Base-by-base conservation (phyloP, 768 basidiomycete genomes). In the Tricholomella constricta region DNA sequence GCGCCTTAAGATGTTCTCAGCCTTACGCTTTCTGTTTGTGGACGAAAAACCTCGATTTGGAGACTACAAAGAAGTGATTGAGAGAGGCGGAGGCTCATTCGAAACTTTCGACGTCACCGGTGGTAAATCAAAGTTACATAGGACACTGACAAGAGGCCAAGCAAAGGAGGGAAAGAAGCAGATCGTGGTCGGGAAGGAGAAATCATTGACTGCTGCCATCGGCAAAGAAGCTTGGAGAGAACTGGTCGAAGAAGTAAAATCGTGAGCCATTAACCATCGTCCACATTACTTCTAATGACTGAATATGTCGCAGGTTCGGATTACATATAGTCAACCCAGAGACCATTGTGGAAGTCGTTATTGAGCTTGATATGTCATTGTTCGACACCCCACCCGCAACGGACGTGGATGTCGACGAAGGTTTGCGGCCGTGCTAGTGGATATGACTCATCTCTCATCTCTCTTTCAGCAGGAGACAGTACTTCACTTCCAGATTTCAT, bases 1-100 rank as follows among this genome's bases (percentile, higher is more conserved):
- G 50, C 76, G 89, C 8, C 59, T 81, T 8, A 73, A 76, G 42
- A 71, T 91, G 61, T 74, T 91, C 27, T 64, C 67, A 5, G 65
- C 67, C 0, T 79, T 74, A 54, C 74, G 84, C 7, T 89, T 90
- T 60, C 62, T 90, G 6, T 82, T 84, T 48, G 69, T 85, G 5
- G 78, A 79, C 2, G 85, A 87, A 58, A 80, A 76, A 43, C 73
- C 73, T 0, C 72, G 78, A n/a, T 76, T 79, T 17, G 65, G 64
- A 6, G 80, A 81, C 20, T 67, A 83, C 20, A 74, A 76, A 50
- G 83, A 83, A 14, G 63, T 88, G 37, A 72, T 89, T 45, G 70
- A 71, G 44, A 69, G 80, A 29, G 88, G 82, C 0, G 80, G 78
- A 14, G 89, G 81, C 0, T 73, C 78, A n/a, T 77, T 83, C 43